phyloP scores from a whole-genome alignment of 768 basidiomycete species.

The Termitomyces sp. region DNA sequence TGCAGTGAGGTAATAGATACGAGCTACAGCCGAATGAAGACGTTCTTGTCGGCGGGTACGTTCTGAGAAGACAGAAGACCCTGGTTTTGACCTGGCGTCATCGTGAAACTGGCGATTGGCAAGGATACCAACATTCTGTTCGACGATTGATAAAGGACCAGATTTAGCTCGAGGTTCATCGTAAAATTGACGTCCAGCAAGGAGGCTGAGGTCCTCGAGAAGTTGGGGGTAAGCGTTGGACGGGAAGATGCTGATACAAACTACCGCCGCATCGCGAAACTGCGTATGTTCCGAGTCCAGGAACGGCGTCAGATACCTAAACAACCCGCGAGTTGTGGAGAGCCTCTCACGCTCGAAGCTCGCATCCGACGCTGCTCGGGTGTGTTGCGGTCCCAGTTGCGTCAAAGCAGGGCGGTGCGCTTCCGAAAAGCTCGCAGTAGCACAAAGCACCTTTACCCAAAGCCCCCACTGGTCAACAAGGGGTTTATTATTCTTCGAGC shows the following conservation, averaged over 20 bases:
- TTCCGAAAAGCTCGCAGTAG: slow-evolving; percentile 71
- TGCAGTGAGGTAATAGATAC: slow-evolving; percentile 85
- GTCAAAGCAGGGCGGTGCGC: slow-evolving; percentile 49
- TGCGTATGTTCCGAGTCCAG: slow-evolving; percentile 80
- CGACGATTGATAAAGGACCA: slow-evolving; percentile 29
- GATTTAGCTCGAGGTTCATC: slow-evolving; percentile 60
- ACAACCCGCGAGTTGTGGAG: slow-evolving; percentile 77
- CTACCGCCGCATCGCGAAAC: slow-evolving; percentile 83
- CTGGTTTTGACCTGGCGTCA: slow-evolving; percentile 47
- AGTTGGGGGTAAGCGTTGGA: slow-evolving; percentile 73
- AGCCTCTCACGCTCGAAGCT: slow-evolving; percentile 80
- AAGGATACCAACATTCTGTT: slow-evolving; percentile 33
- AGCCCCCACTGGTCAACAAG: slow-evolving; percentile 77
- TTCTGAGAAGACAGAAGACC: slow-evolving; percentile 39
- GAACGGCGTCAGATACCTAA: slow-evolving; percentile 83
- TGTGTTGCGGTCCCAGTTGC: slow-evolving; percentile 59
- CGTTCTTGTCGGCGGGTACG: slow-evolving; percentile 72
- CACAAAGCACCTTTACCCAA: slow-evolving; percentile 83
- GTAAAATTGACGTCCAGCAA: slow-evolving; percentile 80
- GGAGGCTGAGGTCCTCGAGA: slow-evolving; percentile 77
- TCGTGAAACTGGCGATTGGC: slow-evolving; percentile 65
- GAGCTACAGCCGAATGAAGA: slow-evolving; percentile 80
- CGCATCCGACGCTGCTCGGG: slow-evolving; percentile 65
- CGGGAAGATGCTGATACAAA: slow-evolving; percentile 87
- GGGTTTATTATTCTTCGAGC: slow-evolving; percentile 53